Evolutionary conservation across 306 rosid species (phyloP).

Genomic region (Crotalaria pallida): DNA sequence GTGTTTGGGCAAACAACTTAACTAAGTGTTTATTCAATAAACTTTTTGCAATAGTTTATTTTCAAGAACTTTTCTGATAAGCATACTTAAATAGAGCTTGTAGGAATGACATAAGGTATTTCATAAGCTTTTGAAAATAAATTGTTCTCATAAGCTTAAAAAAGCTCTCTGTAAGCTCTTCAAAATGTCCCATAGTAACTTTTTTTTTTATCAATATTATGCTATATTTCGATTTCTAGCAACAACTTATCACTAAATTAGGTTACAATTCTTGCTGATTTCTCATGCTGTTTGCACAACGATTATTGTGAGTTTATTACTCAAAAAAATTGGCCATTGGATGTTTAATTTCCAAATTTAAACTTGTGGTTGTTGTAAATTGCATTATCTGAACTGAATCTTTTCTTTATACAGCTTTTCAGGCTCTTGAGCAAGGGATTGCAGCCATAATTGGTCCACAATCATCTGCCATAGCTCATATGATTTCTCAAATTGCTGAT

Average conservation of each 20-base stretch:
- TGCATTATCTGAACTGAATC: slow-evolving; percentile 16
- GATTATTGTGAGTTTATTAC: neutral
- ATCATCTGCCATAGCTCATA: slow-evolving; percentile 75
- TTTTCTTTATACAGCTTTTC: slow-evolving; percentile 56
- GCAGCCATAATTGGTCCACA: slow-evolving; percentile 86
- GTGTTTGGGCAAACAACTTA: too few relatives aligned
- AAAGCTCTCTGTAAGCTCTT: too few relatives aligned
- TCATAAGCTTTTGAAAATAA: too few relatives aligned
- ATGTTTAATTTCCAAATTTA: slow-evolving; percentile 12
- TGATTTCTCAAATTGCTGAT: slow-evolving; percentile 70
- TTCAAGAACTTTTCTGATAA: too few relatives aligned
- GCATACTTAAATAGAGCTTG: too few relatives aligned
- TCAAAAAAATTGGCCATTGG: neutral
- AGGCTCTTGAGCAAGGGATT: slow-evolving; percentile 63
- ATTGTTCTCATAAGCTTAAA: too few relatives aligned
- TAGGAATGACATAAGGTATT: too few relatives aligned
- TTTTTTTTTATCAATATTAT: neutral
- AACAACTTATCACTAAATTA: neutral
- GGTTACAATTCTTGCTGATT: slow-evolving; percentile 16
- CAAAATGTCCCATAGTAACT: neutral
- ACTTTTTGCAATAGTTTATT: too few relatives aligned
- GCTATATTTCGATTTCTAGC: neutral
- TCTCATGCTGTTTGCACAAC: slow-evolving; percentile 5
- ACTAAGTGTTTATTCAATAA: too few relatives aligned
- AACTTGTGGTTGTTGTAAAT: slow-evolving; percentile 20